phyloP scores from a whole-genome alignment of 1,284 basidiomycete genomes.

The Apiotrichum mycotoxinovorans region DNA sequence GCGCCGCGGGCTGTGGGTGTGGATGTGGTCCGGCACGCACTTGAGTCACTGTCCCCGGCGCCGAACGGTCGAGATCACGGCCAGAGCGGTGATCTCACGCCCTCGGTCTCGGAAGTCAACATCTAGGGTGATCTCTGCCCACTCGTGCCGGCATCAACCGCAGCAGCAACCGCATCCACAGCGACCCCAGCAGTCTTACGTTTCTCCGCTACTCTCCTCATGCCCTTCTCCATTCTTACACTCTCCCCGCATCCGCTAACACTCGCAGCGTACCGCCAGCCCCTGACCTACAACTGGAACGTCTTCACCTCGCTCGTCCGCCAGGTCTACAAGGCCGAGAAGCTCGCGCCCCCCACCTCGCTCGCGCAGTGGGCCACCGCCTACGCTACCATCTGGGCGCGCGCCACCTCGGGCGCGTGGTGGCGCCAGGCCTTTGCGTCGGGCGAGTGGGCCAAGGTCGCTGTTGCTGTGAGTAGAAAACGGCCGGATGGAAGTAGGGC shows the following conservation, averaged over 20 bases:
- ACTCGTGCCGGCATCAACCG: too few species aligned
- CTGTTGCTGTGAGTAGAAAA: conserved; percentile 71
- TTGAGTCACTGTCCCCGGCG: too few species aligned
- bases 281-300: conserved; percentile 75
- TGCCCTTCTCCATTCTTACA: too few species aligned
- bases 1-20: too few species aligned
- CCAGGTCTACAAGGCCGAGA: conserved; percentile 86
- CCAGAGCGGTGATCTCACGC: too few species aligned
- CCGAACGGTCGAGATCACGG: too few species aligned
- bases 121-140: too few species aligned
- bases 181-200: too few species aligned
- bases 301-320: conserved; percentile 80
- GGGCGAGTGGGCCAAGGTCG: conserved; percentile 74
- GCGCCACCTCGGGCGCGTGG: conserved; percentile 63
- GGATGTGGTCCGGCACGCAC: too few species aligned
- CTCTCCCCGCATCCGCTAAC: not conserved
- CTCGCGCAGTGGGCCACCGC: conserved; percentile 62
- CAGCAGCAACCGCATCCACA: too few species aligned
- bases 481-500: conserved; percentile 46
- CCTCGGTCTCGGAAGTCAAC: too few species aligned
- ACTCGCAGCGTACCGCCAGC: conserved; percentile 72
- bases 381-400: conserved; percentile 70
- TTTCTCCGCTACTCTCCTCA: too few species aligned
- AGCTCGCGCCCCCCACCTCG: conserved; percentile 74
- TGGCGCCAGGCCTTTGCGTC: conserved; percentile 66